Percentiles rank a stretch among this genome's conserved stretches.
These are phyloP conservation scores for Xerocomellus intermedius DNA, from an alignment of 768 basidiomycete genomes.

Conservation along the genomic window DNA sequence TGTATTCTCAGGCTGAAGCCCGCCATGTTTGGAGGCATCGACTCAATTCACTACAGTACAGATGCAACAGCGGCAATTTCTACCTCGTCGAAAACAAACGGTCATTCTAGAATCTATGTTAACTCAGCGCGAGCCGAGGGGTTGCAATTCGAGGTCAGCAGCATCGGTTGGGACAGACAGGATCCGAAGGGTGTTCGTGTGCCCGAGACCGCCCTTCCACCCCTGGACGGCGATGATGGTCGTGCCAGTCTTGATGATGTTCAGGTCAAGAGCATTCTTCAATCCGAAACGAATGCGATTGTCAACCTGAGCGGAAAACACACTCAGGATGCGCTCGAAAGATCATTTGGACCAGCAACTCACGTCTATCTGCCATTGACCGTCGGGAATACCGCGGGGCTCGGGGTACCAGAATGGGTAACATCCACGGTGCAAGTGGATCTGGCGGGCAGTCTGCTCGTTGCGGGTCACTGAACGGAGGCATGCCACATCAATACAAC, in stretches of 20 bases:
- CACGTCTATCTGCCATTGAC: slow-evolving; percentile 98
- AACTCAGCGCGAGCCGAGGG: slow-evolving; percentile 39
- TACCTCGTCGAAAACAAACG: slow-evolving; percentile 1
- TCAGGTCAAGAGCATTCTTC: slow-evolving; percentile 75
- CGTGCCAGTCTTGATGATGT: slow-evolving; percentile 83
- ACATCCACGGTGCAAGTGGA: slow-evolving; percentile 93
- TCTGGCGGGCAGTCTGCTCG: slow-evolving; percentile 92
- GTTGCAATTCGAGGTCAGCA: slow-evolving; percentile 75
- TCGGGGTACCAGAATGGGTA: slow-evolving; percentile 98
- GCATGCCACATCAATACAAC: slow-evolving; percentile 4
- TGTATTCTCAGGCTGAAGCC: not conserved
- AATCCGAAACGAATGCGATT: slow-evolving; percentile 90
- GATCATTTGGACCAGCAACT: slow-evolving; percentile 26
- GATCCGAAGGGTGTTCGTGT: slow-evolving; percentile 89
- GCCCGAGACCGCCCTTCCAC: slow-evolving; percentile 98
- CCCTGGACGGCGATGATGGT: slow-evolving; percentile 96
- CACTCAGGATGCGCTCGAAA: slow-evolving; percentile 10
- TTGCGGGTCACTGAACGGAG: slow-evolving; percentile 80
- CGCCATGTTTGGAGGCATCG: not conserved
- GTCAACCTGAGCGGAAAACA: slow-evolving; percentile 56
- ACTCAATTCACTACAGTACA: slow-evolving; percentile 4
- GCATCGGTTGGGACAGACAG: slow-evolving; percentile 78
- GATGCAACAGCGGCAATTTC: slow-evolving; percentile 7
- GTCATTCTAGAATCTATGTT: slow-evolving; percentile 1
- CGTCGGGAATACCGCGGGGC: slow-evolving; percentile 80